Evolutionary conservation across 768 basidiomycete genomes (phyloP).

Genomic region (Lentinula sp.): DNA sequence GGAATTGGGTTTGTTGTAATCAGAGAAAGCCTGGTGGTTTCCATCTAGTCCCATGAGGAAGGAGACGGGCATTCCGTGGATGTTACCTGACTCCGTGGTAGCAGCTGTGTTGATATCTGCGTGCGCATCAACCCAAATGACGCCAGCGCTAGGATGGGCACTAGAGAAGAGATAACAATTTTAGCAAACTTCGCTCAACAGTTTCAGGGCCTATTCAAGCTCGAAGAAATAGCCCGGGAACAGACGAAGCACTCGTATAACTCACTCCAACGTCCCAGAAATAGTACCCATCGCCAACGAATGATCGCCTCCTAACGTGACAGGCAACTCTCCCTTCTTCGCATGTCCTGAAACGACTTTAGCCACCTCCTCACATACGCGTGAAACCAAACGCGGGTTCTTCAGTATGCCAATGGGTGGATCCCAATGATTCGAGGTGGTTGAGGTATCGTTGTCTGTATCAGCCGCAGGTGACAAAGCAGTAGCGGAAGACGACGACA

Average conservation of each 20-base stretch:
- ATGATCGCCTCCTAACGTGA: slow-evolving; percentile 96
- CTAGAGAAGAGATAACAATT: slow-evolving; percentile 27
- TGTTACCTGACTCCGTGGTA: slow-evolving; percentile 85
- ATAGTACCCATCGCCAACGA: slow-evolving; percentile 95
- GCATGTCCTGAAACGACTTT: slow-evolving; percentile 69
- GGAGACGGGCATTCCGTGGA: slow-evolving; percentile 97
- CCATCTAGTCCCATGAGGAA: slow-evolving; percentile 66
- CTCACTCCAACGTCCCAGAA: slow-evolving; percentile 77
- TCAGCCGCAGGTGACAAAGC: neutral
- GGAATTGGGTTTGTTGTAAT: neutral
- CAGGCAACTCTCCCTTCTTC: slow-evolving; percentile 72
- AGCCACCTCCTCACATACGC: slow-evolving; percentile 78
- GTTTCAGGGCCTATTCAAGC: too few species aligned
- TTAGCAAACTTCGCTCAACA: too few species aligned
- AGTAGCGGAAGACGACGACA: neutral
- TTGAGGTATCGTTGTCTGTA: slow-evolving; percentile 6
- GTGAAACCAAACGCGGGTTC: slow-evolving; percentile 84
- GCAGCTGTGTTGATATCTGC: slow-evolving; percentile 92
- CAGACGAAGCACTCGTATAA: neutral
- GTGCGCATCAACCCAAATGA: slow-evolving; percentile 97
- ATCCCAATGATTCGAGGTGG: slow-evolving; percentile 40
- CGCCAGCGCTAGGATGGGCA: slow-evolving; percentile 71
- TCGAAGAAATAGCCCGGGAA: neutral
- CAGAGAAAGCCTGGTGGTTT: slow-evolving; percentile 13
- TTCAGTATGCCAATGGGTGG: slow-evolving; percentile 86